Percentiles rank a stretch among this genome's conserved stretches.
phyloP scores from a whole-genome alignment of 441 rosid genomes.

The Aquilaria agallochum region DNA sequence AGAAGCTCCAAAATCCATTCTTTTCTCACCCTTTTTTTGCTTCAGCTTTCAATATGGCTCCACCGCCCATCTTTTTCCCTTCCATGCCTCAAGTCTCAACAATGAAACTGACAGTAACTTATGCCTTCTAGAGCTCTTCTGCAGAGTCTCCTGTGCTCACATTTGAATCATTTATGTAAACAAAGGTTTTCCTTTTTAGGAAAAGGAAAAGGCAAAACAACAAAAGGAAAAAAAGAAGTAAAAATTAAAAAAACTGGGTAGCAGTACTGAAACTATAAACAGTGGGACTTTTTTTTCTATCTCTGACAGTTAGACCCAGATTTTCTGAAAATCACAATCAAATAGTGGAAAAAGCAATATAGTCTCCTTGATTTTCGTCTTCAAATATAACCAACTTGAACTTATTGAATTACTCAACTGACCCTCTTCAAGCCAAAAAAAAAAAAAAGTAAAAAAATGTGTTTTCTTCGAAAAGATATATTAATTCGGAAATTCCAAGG shows the following conservation, averaged over 20 bases:
- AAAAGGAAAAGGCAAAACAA: not conserved
- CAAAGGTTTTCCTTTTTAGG: not conserved
- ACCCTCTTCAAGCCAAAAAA: conserved; percentile 1
- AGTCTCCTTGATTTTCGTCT: conserved; percentile 30
- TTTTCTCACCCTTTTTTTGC: not conserved
- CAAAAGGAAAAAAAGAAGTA: not conserved
- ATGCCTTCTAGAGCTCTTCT: conserved; percentile 11
- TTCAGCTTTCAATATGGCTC: conserved; percentile 3
- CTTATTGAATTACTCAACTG: conserved; percentile 12
- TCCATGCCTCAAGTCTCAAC: not conserved
- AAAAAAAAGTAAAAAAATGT: not conserved
- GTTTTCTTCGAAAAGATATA: not conserved
- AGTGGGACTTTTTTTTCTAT: not conserved
- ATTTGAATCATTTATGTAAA: conserved; percentile 3
- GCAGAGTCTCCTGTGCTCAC: conserved; percentile 1
- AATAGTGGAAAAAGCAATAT: conserved; percentile 18
- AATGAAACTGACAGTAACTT: conserved; percentile 1
- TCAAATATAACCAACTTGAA: conserved; percentile 19
- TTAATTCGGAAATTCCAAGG: conserved; percentile 25
- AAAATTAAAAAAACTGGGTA: no score
- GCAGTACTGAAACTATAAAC: no score
- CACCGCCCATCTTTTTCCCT: no score
- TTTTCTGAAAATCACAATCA: conserved; percentile 12
- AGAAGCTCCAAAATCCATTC: conserved; percentile 17
- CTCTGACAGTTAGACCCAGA: conserved; percentile 4